These are phyloP conservation scores for Alternaria ethzedia DNA, from an alignment of 2,329 filamentous ascomycete genomes.

Conservation along the genomic window DNA sequence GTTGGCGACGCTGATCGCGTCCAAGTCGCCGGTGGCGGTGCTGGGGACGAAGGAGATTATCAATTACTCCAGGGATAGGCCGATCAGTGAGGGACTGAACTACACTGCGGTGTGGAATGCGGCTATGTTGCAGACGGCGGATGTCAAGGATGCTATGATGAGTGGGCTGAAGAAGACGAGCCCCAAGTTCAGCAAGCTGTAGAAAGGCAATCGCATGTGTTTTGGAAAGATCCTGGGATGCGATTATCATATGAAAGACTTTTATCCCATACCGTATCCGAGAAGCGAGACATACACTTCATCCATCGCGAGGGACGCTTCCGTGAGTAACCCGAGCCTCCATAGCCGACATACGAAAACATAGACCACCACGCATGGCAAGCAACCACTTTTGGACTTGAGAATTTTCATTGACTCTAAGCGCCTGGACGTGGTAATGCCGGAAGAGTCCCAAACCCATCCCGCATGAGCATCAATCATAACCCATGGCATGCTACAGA, in stretches of 20 bases:
- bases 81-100: conserved; percentile 75
- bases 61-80: conserved; percentile 80
- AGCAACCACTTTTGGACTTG: conserved; percentile 40
- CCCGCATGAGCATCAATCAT: conserved; percentile 45
- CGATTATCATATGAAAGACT: background rate
- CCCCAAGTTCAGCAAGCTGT: conserved; percentile 86
- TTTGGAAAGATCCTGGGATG: background rate
- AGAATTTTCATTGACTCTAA: conserved; percentile 54
- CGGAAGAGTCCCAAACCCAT: conserved; percentile 46
- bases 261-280: background rate
- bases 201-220: conserved; percentile 4
- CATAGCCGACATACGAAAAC: background rate
- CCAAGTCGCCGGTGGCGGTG: conserved; percentile 87
- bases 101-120: conserved; percentile 92
- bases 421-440: conserved; percentile 52
- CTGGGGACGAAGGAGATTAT: conserved; percentile 87
- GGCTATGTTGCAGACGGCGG: conserved; percentile 78
- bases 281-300: conserved; percentile 72
- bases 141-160: conserved; percentile 75
- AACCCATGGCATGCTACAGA: conserved; percentile 49
- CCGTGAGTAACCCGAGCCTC: background rate
- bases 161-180: conserved; percentile 79
- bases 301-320: conserved; percentile 2
- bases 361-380: conserved; percentile 7
- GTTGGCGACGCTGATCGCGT: conserved; percentile 70